phyloP scores from a whole-genome alignment of 495 filamentous ascomycete genomes.

The Aspergillus saccharolyticus region DNA sequence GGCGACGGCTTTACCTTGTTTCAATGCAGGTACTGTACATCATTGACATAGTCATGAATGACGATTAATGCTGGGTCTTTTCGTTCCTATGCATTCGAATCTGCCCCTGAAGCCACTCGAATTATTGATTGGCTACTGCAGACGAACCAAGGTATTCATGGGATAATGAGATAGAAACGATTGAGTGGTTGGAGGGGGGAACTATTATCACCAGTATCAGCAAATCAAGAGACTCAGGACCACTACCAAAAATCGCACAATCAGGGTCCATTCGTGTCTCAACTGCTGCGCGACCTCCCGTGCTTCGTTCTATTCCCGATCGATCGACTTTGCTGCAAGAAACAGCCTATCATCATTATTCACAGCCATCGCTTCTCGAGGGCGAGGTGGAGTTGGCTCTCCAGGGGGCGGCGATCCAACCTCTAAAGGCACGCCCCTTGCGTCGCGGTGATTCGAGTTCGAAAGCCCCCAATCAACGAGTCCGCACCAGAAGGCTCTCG shows the following conservation, averaged over 20 bases:
- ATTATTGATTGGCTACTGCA: neutral
- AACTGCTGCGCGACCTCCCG: constrained; percentile 6
- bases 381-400: constrained; percentile 2
- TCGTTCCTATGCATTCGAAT: neutral
- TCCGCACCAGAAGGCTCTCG: neutral
- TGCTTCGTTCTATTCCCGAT: constrained; percentile 16
- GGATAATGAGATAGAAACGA: neutral
- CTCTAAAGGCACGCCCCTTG: constrained; percentile 17
- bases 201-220: neutral
- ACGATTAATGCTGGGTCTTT: neutral
- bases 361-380: constrained; percentile 6
- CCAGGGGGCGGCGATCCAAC: constrained; percentile 6
- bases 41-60: neutral
- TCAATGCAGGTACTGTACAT: constrained; percentile 2
- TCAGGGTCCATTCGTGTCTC: constrained; percentile 12
- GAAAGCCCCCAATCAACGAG: constrained; percentile 9
- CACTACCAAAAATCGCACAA: neutral
- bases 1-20: neutral
- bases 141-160: neutral
- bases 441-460: constrained; percentile 11
- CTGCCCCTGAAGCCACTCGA: neutral
- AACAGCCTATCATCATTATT: constrained; percentile 12
- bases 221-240: constrained; percentile 3
- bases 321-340: constrained; percentile 15
- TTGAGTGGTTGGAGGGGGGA: neutral